Evolutionary conservation across 305 asterid genomes (phyloP), one percentile per base, ranked within the genome.

Genomic region (Fraxinus velutina): DNA sequence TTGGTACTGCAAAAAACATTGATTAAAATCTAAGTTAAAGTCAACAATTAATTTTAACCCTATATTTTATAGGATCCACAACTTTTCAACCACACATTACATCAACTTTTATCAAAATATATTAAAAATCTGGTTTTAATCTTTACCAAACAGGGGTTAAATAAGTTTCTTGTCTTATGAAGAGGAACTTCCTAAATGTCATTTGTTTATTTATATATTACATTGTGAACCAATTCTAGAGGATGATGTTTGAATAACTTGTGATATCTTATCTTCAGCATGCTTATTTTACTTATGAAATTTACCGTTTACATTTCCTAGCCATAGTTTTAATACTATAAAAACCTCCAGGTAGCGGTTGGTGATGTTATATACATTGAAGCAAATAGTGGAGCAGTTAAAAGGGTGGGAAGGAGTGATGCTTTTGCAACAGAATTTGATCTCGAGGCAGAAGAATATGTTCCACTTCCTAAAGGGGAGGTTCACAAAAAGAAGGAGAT

Each of bases 351-450:
- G 99, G 99, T 94, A 79, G 99, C 97, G 70, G 98, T 96, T 82
- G 99, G 99, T 80, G 99, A 96, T 88, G 99, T 96, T 82, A 96
- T 94, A 85, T 96, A 94, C 80, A 90, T 96, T 70, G 98, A 96
- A 90, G 90, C 93, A 30, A 96, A 96, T 81, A 96, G 98, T 84
- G 99, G 99, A 86, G 98, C 98, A 12, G 98, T 96, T 85, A 96
- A 96, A 88, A 94, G 98, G 89, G 99, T 96, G 77, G 99, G 99
- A 70, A 90, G 99, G 78, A 93, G 99, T 88, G 99, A 96, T 91
- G 94, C 95, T 75, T 96, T 96, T 89, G 98, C 98, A 9, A 93
- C 98, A 17, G 98, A 96, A 83, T 95, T 94, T 88, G 98, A 88
- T 83, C 91, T 89, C 60, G 92, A 89, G 84, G 92, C 91, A 2